Percentiles rank a stretch among this genome's conserved stretches.
These are phyloP conservation scores for Erigeron philadelphicus DNA, from an alignment of 140 eudicot species.

Conservation along the genomic window DNA sequence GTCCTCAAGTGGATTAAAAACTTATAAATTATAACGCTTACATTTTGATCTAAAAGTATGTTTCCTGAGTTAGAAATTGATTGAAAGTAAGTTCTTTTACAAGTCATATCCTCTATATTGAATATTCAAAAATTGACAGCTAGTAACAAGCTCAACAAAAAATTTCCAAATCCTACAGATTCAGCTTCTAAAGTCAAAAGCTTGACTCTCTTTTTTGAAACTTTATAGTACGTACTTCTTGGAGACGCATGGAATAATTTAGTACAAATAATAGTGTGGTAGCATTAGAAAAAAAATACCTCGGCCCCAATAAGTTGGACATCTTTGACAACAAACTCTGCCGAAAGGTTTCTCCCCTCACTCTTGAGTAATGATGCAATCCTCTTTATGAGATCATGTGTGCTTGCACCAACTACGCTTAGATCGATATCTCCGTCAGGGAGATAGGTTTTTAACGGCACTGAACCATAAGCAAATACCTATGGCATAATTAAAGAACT, in stretches of 20 bases:
- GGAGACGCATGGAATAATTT: neutral
- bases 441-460: constrained; percentile 84
- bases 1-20: neutral
- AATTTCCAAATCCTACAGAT: neutral
- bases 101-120: neutral
- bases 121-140: neutral
- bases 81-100: neutral
- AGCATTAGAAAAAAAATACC: constrained; percentile 34
- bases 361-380: constrained; percentile 55
- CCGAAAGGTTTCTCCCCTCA: constrained; percentile 44
- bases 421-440: constrained; percentile 98
- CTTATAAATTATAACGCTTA: neutral
- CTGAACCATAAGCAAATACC: constrained; percentile 94
- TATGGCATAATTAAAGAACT: constrained; percentile 10
- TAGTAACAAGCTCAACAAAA: neutral
- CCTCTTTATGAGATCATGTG: constrained; percentile 53
- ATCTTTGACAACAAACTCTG: constrained; percentile 69
- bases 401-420: constrained; percentile 56
- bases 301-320: constrained; percentile 84
- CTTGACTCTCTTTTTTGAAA: neutral
- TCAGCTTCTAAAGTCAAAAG: neutral
- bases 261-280: neutral
- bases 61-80: neutral
- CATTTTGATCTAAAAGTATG: neutral
- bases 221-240: neutral